phyloP scores from a whole-genome alignment of 176 grass and related monocot genomes.

The Aechmea fasciata region DNA sequence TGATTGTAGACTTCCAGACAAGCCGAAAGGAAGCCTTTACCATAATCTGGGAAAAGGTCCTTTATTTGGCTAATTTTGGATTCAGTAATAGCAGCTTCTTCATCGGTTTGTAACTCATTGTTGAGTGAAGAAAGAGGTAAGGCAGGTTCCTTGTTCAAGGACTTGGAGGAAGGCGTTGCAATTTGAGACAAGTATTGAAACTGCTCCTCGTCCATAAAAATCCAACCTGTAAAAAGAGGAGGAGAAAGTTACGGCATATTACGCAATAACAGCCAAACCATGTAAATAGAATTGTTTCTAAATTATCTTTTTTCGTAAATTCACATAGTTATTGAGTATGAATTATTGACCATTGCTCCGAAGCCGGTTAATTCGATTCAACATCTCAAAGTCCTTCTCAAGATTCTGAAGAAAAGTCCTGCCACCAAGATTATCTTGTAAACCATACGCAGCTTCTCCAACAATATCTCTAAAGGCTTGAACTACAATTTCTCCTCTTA shows the following conservation, averaged over 20 bases:
- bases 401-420: constrained; percentile 71
- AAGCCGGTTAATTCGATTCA: constrained; percentile 48
- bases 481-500: constrained; percentile 88
- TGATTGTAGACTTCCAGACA: constrained; percentile 94
- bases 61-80: constrained; percentile 96
- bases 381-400: constrained; percentile 67
- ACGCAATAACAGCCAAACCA: too few relatives aligned
- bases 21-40: constrained; percentile 72
- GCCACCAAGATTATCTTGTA: constrained; percentile 38
- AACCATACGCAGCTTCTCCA: constrained; percentile 47
- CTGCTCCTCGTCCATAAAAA: constrained; percentile 73
- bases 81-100: constrained; percentile 59
- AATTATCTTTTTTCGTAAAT: too few relatives aligned
- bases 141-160: constrained; percentile 38
- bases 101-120: constrained; percentile 47
- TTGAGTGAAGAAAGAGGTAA: constrained; percentile 41
- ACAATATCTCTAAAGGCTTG: constrained; percentile 79
- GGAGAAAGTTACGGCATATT: background rate
- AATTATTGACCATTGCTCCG: constrained; percentile 46
- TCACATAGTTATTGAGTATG: background rate
- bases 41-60: constrained; percentile 87
- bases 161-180: constrained; percentile 37
- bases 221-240: constrained; percentile 54
- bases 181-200: constrained; percentile 65
- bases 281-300: too few relatives aligned